Conservation (phyloP, 2,329 filamentous ascomycete species). For the Calonectria hongkongensis region DNA sequence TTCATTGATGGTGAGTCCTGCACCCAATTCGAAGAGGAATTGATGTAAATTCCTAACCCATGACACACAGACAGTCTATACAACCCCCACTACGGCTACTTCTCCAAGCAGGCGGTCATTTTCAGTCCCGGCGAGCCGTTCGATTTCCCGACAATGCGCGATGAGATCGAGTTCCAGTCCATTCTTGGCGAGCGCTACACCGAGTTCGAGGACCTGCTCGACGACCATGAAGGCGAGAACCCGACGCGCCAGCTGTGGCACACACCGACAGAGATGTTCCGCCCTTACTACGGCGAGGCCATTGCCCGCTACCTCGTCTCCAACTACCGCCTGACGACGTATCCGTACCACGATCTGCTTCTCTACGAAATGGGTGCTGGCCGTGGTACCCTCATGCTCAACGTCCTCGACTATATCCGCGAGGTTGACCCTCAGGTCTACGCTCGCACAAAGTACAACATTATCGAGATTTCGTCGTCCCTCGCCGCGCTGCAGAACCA, state of each 20-base stretch:
- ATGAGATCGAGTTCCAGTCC: constrained; percentile 89
- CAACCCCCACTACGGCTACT: constrained; percentile 96
- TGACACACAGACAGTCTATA: constrained; percentile 85
- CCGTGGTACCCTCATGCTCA: constrained; percentile 97
- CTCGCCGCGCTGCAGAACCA: constrained; percentile 86
- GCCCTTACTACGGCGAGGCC: constrained; percentile 96
- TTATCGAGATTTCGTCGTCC: constrained; percentile 94
- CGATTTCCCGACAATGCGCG: constrained; percentile 85
- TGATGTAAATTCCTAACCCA: constrained; percentile 40
- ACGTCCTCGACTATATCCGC: constrained; percentile 97
- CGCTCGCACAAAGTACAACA: constrained; percentile 91
- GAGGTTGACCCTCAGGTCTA: constrained; percentile 93
- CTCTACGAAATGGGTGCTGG: constrained; percentile 99
- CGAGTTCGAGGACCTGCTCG: constrained; percentile 91
- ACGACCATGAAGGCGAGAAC: constrained; percentile 79
- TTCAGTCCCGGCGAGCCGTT: constrained; percentile 96
- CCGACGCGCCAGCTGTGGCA: constrained; percentile 96
- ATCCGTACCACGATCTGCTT: constrained; percentile 96
- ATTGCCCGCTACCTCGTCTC: constrained; percentile 96
- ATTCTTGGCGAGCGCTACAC: constrained; percentile 87
- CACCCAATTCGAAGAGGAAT: neutral
- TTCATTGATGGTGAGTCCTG: constrained; percentile 88
- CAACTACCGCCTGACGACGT: constrained; percentile 95
- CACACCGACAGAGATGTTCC: constrained; percentile 97
- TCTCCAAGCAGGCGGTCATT: constrained; percentile 96